These are phyloP conservation scores for Batrachochytrium dendrobatidis DNA, from an alignment of 371 early-diverging fungal species.

Conservation along the genomic window DNA sequence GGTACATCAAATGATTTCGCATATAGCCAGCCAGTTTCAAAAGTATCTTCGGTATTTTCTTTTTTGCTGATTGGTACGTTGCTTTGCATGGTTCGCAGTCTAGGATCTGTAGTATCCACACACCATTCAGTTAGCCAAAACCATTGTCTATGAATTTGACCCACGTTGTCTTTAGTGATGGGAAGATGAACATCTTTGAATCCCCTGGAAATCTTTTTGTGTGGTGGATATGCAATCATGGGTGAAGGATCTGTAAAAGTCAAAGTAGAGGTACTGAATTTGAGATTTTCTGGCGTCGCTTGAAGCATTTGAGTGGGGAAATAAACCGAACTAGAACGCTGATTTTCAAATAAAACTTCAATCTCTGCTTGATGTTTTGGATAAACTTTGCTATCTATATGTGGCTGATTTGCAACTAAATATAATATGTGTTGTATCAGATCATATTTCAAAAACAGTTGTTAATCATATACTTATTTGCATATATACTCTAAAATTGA, in stretches of 20 bases:
- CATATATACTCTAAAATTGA: not conserved
- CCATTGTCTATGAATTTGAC: constrained; percentile 43
- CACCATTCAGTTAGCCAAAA: constrained; percentile 83
- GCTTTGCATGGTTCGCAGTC: constrained; percentile 49
- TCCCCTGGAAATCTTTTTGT: no score
- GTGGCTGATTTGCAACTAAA: no score
- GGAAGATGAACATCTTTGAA: constrained; percentile 50
- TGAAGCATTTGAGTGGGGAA: constrained; percentile 17
- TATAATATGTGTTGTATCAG: not conserved
- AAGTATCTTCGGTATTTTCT: not conserved
- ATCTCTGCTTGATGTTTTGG: constrained; percentile 54
- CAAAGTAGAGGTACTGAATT: constrained; percentile 31
- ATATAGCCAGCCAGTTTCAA: constrained; percentile 66
- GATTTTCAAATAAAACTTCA: constrained; percentile 60
- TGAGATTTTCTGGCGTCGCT: not conserved
- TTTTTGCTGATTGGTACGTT: constrained; percentile 61
- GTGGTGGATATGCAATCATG: constrained; percentile 56
- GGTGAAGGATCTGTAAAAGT: constrained; percentile 50
- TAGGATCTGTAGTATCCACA: constrained; percentile 58
- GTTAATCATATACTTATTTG: not conserved
- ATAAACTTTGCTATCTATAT: no score
- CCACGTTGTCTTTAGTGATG: constrained; percentile 10
- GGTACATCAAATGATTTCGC: constrained; percentile 21
- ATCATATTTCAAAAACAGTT: no score
- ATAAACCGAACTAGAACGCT: constrained; percentile 43